Conservation (phyloP, 495 filamentous ascomycete genomes). For the Penicillium psychrofluorescens region DNA sequence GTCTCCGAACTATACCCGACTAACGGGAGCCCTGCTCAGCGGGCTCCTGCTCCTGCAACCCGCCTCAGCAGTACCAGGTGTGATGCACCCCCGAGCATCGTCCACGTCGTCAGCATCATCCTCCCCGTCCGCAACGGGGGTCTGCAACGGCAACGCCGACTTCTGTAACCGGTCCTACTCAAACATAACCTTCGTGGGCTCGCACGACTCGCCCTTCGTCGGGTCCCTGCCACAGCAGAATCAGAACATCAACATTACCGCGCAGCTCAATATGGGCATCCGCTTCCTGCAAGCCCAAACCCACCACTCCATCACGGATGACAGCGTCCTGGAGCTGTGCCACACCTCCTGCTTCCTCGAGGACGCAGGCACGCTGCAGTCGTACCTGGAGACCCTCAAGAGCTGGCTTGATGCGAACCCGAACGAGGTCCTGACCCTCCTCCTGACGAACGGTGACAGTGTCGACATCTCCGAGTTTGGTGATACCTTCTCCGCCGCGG, state of each 20-base stretch:
- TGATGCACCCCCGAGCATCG: not conserved
- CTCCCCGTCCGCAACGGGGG: constrained; percentile 2
- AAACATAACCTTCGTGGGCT: constrained; percentile 60
- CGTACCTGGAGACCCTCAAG: constrained; percentile 52
- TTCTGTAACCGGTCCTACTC: constrained; percentile 57
- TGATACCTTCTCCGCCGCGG: constrained; percentile 43
- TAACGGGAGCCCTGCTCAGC: constrained; percentile 7
- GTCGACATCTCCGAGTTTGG: constrained; percentile 42
- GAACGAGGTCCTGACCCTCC: constrained; percentile 61
- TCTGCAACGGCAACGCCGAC: constrained; percentile 60
- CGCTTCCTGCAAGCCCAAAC: constrained; percentile 66
- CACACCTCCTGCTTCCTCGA: constrained; percentile 58
- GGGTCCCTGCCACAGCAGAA: constrained; percentile 54
- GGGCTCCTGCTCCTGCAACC: constrained; percentile 8
- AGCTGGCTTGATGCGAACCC: constrained; percentile 58
- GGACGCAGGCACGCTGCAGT: constrained; percentile 53
- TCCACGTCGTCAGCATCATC: too few species aligned
- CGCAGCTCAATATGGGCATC: constrained; percentile 59
- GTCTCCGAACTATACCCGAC: not conserved
- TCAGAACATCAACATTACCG: constrained; percentile 58
- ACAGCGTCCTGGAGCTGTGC: constrained; percentile 52
- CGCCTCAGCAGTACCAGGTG: not conserved
- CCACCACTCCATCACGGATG: constrained; percentile 34
- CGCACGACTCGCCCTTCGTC: constrained; percentile 64
- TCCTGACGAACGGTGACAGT: constrained; percentile 62